Base-by-base conservation (phyloP, 768 basidiomycete species). In the Suillus brevipes region DNA sequence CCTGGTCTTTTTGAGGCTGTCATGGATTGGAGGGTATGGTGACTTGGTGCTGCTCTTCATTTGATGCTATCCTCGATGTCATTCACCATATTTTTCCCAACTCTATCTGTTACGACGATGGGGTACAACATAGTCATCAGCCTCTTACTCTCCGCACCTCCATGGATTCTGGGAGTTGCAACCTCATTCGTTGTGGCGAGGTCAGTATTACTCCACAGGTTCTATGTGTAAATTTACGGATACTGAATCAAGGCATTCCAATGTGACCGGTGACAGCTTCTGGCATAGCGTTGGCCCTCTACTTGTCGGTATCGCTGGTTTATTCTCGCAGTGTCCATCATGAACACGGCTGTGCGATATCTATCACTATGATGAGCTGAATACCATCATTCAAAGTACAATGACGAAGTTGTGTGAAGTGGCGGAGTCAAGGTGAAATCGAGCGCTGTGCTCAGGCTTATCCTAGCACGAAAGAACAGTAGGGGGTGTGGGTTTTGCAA, bases 11-110 rank as follows among this genome's bases (percentile, higher is more conserved):
- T 73, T 12, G 71, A 88, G 69, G 88, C 90, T 16, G 38, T 91
- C 60, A 80, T 79, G 25, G 91, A 94, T 72, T 87, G 87, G 88
- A 90, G 87, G 75, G 88, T 94, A 38, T 94, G 91, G 89, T 90
- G 85, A 84, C 79, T 95, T 56, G 84, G 89, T 18, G 65, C 90
- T 38, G 82, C 88, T 3, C 73, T 90, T 58, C 85, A 84, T n/a
- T 83, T 83, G 66, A 81, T 87, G 77, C 28, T 28, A 6, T 74
- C 86, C 37, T 84, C 88, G 12, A 71, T 91, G 38, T 87, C 86
- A 13, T 93, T 92, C 81, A 88, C 89, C 71, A 87, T 87, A 18
- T 92, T 87, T 74, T 93, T 92, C 78, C 91, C 89, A 14, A 90
- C 91, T 0, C 77, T 94, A 62, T 85, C 85, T 49, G 84, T 82